Evolutionary conservation across 768 basidiomycete species (phyloP).

Genomic region (Clitopilus passeckerianus): DNA sequence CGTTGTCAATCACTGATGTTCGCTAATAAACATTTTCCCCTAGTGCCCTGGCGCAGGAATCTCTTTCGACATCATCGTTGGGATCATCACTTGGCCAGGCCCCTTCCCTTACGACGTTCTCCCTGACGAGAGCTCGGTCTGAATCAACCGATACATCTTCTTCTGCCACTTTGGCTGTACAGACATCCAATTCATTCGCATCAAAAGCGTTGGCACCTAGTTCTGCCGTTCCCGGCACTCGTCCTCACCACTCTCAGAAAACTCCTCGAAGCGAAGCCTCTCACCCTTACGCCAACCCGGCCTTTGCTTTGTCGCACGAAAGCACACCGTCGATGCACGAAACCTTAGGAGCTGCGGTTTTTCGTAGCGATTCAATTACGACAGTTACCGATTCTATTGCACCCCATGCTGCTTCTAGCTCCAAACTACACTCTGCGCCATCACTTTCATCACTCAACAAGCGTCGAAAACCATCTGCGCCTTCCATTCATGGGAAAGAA

Average conservation of each 20-base stretch:
- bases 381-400: constrained; percentile 44
- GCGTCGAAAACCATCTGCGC: constrained; percentile 20
- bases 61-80: constrained; percentile 52
- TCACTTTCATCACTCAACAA: constrained; percentile 24
- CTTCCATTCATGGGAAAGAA: constrained; percentile 41
- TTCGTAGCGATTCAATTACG: constrained; percentile 44
- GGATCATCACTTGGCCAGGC: constrained; percentile 27
- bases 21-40: constrained; percentile 2
- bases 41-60: constrained; percentile 59
- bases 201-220: neutral
- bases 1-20: constrained; percentile 2
- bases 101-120: constrained; percentile 36
- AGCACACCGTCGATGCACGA: constrained; percentile 21
- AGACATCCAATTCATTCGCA: constrained; percentile 9
- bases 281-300: constrained; percentile 83
- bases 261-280: constrained; percentile 32
- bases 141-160: constrained; percentile 25
- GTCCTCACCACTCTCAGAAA: constrained; percentile 8
- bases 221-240: constrained; percentile 12
- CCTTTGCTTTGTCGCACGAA: constrained; percentile 42
- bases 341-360: constrained; percentile 20
- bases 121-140: constrained; percentile 32
- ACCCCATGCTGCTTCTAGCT: constrained; percentile 22
- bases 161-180: constrained; percentile 25
- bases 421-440: constrained; percentile 26